These are phyloP conservation scores for Ophiostoma sp. DNA, from an alignment of 2,329 filamentous ascomycete genomes.

Conservation along the genomic window DNA sequence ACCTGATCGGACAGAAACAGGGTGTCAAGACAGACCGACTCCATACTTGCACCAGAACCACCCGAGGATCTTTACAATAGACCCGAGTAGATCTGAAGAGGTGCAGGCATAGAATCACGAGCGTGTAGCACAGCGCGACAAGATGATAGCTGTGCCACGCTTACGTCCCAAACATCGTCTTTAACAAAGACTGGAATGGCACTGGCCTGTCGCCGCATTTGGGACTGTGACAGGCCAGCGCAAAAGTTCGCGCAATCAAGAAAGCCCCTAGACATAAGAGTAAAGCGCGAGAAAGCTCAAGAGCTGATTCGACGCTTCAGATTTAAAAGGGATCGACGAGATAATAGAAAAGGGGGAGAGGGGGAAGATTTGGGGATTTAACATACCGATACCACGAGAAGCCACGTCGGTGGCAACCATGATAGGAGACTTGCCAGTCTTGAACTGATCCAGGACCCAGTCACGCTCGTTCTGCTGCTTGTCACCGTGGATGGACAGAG, in stretches of 20 bases:
- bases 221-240: slow-evolving; percentile 83
- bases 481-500: slow-evolving; percentile 96
- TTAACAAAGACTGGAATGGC: slow-evolving; percentile 63
- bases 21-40: slow-evolving; percentile 71
- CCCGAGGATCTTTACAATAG: slow-evolving; percentile 29
- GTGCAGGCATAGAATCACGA: slow-evolving; percentile 72
- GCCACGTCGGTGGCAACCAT: slow-evolving; percentile 99
- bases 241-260: slow-evolving; percentile 79
- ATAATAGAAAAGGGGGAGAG: slow-evolving; percentile 30
- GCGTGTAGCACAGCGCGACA: slow-evolving; percentile 62
- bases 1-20: slow-evolving; percentile 52
- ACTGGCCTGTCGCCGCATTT: slow-evolving; percentile 8
- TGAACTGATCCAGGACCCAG: slow-evolving; percentile 99
- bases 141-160: slow-evolving; percentile 49
- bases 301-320: slow-evolving; percentile 36
- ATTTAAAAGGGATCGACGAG: slow-evolving; percentile 31
- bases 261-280: slow-evolving; percentile 86
- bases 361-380: slow-evolving; percentile 39
- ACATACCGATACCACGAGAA: slow-evolving; percentile 99
- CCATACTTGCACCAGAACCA: slow-evolving; percentile 65
- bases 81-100: slow-evolving; percentile 43
- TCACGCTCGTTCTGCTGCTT: slow-evolving; percentile 99
- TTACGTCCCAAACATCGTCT: slow-evolving; percentile 79
- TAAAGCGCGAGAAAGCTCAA: slow-evolving; percentile 68
- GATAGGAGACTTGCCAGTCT: slow-evolving; percentile 98